A percentile compares a stretch with the other conserved stretches of the same genome.
phyloP scores from a whole-genome alignment of 1,139 yeast species.

The Taiozyma sp. region DNA sequence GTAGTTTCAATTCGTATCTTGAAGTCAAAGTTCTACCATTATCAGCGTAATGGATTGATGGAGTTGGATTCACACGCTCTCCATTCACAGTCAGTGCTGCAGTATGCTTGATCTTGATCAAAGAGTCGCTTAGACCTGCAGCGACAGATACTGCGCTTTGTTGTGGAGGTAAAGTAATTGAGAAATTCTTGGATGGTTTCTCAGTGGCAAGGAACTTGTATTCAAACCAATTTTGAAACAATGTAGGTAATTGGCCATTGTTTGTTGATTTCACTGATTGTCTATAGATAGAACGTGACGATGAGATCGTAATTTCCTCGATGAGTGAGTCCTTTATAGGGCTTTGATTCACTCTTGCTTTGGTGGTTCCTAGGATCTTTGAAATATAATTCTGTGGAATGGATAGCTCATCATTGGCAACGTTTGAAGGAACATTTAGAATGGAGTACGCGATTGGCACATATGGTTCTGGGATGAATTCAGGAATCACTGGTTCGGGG shows the following conservation, averaged over 20 bases:
- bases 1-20: constrained; percentile 45
- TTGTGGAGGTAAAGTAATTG: constrained; percentile 39
- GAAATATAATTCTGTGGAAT: background rate
- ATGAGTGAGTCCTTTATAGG: constrained; percentile 27
- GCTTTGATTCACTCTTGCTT: background rate
- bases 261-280: constrained; percentile 17
- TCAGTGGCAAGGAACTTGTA: constrained; percentile 44
- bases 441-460: background rate
- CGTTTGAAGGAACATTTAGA: background rate
- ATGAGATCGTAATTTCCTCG: constrained; percentile 34
- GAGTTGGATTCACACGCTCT: constrained; percentile 41
- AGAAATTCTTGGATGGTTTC: constrained; percentile 35
- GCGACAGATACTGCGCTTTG: constrained; percentile 41
- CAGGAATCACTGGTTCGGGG: constrained; percentile 12
- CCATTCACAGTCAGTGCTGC: constrained; percentile 45
- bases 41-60: constrained; percentile 33
- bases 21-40: constrained; percentile 32
- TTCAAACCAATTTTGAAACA: constrained; percentile 34
- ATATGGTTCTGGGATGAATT: background rate
- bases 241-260: constrained; percentile 13
- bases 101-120: constrained; percentile 37
- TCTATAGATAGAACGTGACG: constrained; percentile 32
- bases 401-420: background rate
- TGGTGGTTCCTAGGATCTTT: background rate
- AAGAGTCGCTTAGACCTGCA: constrained; percentile 39